Conservation (phyloP, 2,329 filamentous ascomycete genomes). For the Trichothecium roseum region DNA sequence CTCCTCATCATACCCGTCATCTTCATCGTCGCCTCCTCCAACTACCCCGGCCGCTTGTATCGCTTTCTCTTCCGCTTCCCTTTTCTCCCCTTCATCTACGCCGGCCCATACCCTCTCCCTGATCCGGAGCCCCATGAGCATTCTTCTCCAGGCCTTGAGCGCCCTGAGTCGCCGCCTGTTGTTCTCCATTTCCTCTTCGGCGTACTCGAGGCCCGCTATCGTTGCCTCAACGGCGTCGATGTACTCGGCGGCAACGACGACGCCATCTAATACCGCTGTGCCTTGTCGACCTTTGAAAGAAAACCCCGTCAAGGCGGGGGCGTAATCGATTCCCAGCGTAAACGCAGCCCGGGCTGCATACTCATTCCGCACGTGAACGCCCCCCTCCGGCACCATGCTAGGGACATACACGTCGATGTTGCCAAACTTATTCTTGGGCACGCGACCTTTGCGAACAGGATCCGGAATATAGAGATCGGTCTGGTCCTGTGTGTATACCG, state of each 20-base stretch:
- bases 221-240: slow-evolving; percentile 62
- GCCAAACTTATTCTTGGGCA: slow-evolving; percentile 87
- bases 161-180: slow-evolving; percentile 65
- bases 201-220: slow-evolving; percentile 55
- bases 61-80: slow-evolving; percentile 23
- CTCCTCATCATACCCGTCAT: slow-evolving; percentile 20
- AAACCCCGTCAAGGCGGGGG: slow-evolving; percentile 84
- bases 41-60: slow-evolving; percentile 10
- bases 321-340: slow-evolving; percentile 72
- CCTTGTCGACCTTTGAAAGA: slow-evolving; percentile 77
- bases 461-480: slow-evolving; percentile 67
- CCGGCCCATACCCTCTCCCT: slow-evolving; percentile 59
- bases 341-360: slow-evolving; percentile 62
- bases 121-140: slow-evolving; percentile 69
- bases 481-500: slow-evolving; percentile 51
- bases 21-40: slow-evolving; percentile 4
- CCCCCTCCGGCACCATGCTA: slow-evolving; percentile 79
- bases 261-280: slow-evolving; percentile 70
- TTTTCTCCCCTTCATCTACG: slow-evolving; percentile 36
- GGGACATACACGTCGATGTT: slow-evolving; percentile 92
- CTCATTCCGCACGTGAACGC: slow-evolving; percentile 55
- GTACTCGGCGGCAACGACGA: slow-evolving; percentile 64
- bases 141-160: slow-evolving; percentile 55
- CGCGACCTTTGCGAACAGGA: slow-evolving; percentile 60
- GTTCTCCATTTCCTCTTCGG: slow-evolving; percentile 52